Evolutionary conservation across 2,329 filamentous ascomycete species (phyloP).

Genomic region (Chaetomium sp.): DNA sequence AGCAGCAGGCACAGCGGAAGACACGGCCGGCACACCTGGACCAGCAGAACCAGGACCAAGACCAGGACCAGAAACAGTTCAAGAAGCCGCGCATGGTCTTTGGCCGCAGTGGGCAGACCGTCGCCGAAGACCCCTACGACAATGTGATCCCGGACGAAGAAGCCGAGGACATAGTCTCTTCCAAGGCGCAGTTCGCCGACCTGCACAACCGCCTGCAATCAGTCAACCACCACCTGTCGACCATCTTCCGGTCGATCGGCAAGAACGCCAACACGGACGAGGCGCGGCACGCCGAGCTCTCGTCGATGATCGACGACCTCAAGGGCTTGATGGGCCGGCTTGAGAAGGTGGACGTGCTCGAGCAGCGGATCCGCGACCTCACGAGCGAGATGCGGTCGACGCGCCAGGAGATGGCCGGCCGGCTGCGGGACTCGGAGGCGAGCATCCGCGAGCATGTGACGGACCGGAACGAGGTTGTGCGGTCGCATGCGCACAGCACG

Average conservation of each 20-base stretch:
- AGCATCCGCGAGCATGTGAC: conserved; percentile 46
- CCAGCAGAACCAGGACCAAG: conserved; percentile 11
- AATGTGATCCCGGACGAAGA: conserved; percentile 42
- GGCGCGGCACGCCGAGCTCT: conserved; percentile 50
- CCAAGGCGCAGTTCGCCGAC: conserved; percentile 67
- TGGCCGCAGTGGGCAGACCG: conserved; percentile 21
- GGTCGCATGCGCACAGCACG: conserved; percentile 40
- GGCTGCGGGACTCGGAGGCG: conserved; percentile 45
- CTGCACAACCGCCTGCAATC: conserved; percentile 76
- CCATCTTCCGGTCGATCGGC: conserved; percentile 53
- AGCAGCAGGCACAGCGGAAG: conserved; percentile 21
- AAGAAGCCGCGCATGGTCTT: conserved; percentile 22
- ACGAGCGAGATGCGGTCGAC: conserved; percentile 54
- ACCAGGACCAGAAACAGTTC: conserved; percentile 26
- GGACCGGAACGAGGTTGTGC: conserved; percentile 42
- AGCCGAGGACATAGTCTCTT: conserved; percentile 42
- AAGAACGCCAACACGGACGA: conserved; percentile 46
- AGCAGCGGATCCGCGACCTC: conserved; percentile 41
- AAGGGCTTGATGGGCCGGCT: conserved; percentile 34
- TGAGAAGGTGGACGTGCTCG: conserved; percentile 34
- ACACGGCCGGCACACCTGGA: not conserved
- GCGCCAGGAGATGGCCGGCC: conserved; percentile 47
- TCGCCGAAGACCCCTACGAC: conserved; percentile 31
- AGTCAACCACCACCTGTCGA: conserved; percentile 61
- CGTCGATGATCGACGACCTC: conserved; percentile 41